Evolutionary conservation across 1,284 basidiomycete species (phyloP).

Genomic region (Porogramme epimiltina): DNA sequence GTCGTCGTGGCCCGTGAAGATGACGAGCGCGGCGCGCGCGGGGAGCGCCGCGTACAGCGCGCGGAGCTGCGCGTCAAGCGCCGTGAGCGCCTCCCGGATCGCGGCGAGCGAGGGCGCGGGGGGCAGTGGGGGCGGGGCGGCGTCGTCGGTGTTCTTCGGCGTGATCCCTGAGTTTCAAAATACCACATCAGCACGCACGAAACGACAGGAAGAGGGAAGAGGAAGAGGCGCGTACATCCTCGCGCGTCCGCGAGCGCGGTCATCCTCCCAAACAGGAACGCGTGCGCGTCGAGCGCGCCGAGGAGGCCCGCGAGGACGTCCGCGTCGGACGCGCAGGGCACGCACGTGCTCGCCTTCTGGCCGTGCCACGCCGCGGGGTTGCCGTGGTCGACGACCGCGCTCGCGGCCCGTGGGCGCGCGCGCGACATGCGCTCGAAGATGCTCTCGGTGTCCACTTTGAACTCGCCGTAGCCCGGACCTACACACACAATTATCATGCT

Average conservation of each 20-base stretch:
- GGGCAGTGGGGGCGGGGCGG: slow-evolving; percentile 1
- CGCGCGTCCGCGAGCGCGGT: slow-evolving; percentile 74
- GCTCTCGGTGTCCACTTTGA: slow-evolving; percentile 79
- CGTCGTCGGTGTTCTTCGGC: slow-evolving; percentile 46
- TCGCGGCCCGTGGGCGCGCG: slow-evolving; percentile 37
- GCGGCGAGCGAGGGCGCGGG: slow-evolving; percentile 24
- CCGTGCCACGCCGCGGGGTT: slow-evolving; percentile 83
- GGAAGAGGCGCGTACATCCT: slow-evolving; percentile 63
- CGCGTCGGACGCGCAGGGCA: slow-evolving; percentile 74
- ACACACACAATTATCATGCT: not conserved
- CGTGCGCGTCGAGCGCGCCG: slow-evolving; percentile 63
- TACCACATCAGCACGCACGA: not conserved
- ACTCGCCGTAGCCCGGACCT: slow-evolving; percentile 85
- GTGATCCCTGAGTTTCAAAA: slow-evolving; percentile 52
- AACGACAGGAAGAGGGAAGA: slow-evolving; percentile 1
- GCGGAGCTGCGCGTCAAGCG: slow-evolving; percentile 64
- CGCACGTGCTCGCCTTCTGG: slow-evolving; percentile 72
- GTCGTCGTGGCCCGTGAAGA: slow-evolving; percentile 78
- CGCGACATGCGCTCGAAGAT: slow-evolving; percentile 84
- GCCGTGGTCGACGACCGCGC: slow-evolving; percentile 84
- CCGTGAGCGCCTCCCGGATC: slow-evolving; percentile 39
- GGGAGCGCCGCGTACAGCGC: slow-evolving; percentile 72
- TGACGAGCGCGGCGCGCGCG: slow-evolving; percentile 74
- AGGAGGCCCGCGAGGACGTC: slow-evolving; percentile 73
- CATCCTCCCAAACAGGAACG: slow-evolving; percentile 82